Conservation (phyloP, 1,139 yeast species). For the Kodamaea alishanica region DNA sequence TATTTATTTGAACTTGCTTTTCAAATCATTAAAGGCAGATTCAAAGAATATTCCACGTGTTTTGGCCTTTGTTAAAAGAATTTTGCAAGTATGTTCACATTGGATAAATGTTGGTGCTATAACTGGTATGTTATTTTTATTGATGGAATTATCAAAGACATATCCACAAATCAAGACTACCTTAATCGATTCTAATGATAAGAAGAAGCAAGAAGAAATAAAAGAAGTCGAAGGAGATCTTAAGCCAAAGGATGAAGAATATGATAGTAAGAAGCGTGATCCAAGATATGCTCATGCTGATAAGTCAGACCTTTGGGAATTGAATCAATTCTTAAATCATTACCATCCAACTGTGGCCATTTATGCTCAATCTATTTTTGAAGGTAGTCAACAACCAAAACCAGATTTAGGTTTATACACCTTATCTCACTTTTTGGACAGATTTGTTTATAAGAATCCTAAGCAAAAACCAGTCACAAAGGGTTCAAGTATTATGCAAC, state of each 20-base stretch:
- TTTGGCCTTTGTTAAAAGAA: slow-evolving; percentile 87
- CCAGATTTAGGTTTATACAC: slow-evolving; percentile 92
- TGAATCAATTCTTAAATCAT: slow-evolving; percentile 67
- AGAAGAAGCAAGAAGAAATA: slow-evolving; percentile 12
- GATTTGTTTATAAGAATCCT: slow-evolving; percentile 92
- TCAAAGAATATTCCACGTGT: slow-evolving; percentile 56
- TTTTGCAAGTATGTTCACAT: slow-evolving; percentile 76
- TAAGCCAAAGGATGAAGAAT: slow-evolving; percentile 25
- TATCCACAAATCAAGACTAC: slow-evolving; percentile 42
- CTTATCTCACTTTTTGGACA: slow-evolving; percentile 84
- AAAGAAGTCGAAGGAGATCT: slow-evolving; percentile 10
- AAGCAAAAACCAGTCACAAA: slow-evolving; percentile 67
- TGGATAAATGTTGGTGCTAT: slow-evolving; percentile 89
- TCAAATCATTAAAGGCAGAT: slow-evolving; percentile 79
- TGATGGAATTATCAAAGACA: slow-evolving; percentile 56
- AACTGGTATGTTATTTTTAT: slow-evolving; percentile 80
- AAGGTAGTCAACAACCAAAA: slow-evolving; percentile 46
- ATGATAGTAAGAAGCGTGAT: slow-evolving; percentile 88
- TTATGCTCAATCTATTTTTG: slow-evolving; percentile 66
- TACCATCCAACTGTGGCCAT: slow-evolving; percentile 90
- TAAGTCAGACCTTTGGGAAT: slow-evolving; percentile 82
- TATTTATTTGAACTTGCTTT: slow-evolving; percentile 79
- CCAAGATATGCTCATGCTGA: slow-evolving; percentile 85
- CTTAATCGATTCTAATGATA: slow-evolving; percentile 31
- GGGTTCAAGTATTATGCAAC: slow-evolving; percentile 96